Percentiles rank a stretch among this genome's conserved stretches.
These are phyloP conservation scores for Gremmenia infestans DNA, from an alignment of 2,329 filamentous ascomycete species.

Conservation along the genomic window DNA sequence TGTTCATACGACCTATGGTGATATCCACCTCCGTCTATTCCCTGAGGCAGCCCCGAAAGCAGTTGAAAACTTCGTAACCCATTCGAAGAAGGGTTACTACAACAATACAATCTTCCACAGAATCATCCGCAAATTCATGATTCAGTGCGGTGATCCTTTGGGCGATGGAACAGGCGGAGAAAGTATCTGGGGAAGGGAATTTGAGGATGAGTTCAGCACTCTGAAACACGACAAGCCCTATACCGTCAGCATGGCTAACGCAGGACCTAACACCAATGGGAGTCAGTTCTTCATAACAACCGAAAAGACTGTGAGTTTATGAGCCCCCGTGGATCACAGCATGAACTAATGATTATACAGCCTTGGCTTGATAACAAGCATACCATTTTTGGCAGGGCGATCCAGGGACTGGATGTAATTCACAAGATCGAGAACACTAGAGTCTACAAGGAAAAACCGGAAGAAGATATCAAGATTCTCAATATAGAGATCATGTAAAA, in stretches of 20 bases:
- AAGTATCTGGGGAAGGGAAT: constrained; percentile 88
- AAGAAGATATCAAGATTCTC: constrained; percentile 95
- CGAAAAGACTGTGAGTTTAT: constrained; percentile 72
- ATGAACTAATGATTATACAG: constrained; percentile 33
- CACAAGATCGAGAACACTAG: constrained; percentile 91
- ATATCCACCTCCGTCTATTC: constrained; percentile 90
- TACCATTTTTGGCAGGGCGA: constrained; percentile 88
- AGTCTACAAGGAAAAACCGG: constrained; percentile 85
- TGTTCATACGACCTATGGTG: constrained; percentile 88
- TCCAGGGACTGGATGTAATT: constrained; percentile 87
- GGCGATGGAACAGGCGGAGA: constrained; percentile 88
- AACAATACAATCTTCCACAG: constrained; percentile 97
- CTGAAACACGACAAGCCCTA: constrained; percentile 94
- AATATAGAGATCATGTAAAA: constrained; percentile 56
- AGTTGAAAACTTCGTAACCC: constrained; percentile 95
- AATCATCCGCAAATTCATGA: constrained; percentile 98
- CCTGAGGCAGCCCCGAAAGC: constrained; percentile 89
- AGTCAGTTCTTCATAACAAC: constrained; percentile 99
- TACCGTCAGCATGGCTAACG: constrained; percentile 96
- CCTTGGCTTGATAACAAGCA: constrained; percentile 96
- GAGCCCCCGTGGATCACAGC: neutral
- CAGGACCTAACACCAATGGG: constrained; percentile 89
- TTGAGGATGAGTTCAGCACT: constrained; percentile 88
- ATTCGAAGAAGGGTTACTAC: constrained; percentile 86
- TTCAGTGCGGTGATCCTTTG: constrained; percentile 77